These are phyloP conservation scores for Eucalyptus polyanthemos DNA, from an alignment of 345 rosid genomes.

Conservation along the genomic window DNA sequence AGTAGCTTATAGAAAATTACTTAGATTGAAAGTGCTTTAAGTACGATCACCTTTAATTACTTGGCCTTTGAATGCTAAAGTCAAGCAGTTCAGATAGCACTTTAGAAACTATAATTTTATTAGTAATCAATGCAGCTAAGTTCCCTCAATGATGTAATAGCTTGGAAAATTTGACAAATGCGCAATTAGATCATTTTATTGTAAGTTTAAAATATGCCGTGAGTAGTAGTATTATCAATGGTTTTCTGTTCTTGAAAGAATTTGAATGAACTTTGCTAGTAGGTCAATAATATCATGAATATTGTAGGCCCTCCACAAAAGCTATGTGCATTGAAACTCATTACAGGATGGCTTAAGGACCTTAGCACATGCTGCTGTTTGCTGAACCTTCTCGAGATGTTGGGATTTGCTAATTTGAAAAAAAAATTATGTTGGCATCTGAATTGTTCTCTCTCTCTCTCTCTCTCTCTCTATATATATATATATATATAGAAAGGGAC, in stretches of 20 bases:
- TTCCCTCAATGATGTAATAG: not conserved
- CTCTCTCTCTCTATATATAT: not conserved
- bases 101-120: not conserved
- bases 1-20: not conserved
- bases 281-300: not conserved
- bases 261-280: not conserved
- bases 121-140: not conserved
- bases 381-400: not conserved
- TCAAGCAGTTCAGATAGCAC: not conserved
- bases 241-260: not conserved
- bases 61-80: not conserved
- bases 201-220: not conserved
- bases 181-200: not conserved
- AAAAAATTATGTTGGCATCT: not conserved
- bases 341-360: not conserved
- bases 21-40: not conserved
- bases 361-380: not conserved
- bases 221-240: not conserved
- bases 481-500: not conserved
- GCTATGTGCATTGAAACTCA: not conserved
- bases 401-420: not conserved
- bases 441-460: not conserved
- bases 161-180: not conserved
- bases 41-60: not conserved
- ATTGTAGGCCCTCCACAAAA: not conserved